These are phyloP conservation scores for Sugiyamaella smithiae DNA, from an alignment of 805 yeast species.

Conservation along the genomic window DNA sequence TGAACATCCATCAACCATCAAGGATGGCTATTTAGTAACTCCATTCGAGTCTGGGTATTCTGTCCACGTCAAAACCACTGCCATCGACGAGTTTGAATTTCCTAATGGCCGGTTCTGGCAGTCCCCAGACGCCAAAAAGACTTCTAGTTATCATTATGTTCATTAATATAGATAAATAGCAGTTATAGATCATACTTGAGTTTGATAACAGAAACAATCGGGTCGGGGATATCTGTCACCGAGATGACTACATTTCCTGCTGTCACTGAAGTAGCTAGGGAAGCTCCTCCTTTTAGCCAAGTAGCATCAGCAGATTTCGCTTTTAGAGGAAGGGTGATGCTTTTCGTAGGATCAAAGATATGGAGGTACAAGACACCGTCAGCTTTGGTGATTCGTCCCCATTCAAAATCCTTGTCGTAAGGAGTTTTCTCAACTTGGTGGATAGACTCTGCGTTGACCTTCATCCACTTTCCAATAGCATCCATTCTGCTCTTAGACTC, in stretches of 20 bases:
- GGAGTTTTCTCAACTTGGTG: constrained; percentile 13
- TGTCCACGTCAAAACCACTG: constrained; percentile 29
- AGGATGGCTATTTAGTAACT: constrained; percentile 32
- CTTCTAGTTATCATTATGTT: not conserved
- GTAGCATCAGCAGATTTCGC: not conserved
- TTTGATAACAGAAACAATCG: constrained; percentile 4
- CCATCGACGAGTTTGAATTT: constrained; percentile 28
- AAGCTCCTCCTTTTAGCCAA: not conserved
- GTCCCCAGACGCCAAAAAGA: constrained; percentile 24
- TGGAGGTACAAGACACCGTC: constrained; percentile 1
- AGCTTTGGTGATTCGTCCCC: constrained; percentile 13
- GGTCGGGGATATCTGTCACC: constrained; percentile 4
- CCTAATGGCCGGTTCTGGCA: constrained; percentile 36
- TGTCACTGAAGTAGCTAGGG: not conserved
- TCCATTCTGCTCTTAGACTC: constrained; percentile 6
- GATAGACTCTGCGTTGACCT: constrained; percentile 13
- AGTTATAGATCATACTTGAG: not conserved
- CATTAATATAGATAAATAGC: not conserved
- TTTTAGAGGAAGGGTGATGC: constrained; percentile 2
- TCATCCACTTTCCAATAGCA: constrained; percentile 19
- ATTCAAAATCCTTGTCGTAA: constrained; percentile 4
- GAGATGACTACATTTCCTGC: not conserved
- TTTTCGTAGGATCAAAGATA: not conserved
- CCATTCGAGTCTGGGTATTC: constrained; percentile 35
- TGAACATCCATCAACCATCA: constrained; percentile 29